Percentiles rank a stretch among this genome's conserved stretches.
Evolutionary conservation across 441 rosid genomes (phyloP).

Genomic region (Gossypium davidsonii): DNA sequence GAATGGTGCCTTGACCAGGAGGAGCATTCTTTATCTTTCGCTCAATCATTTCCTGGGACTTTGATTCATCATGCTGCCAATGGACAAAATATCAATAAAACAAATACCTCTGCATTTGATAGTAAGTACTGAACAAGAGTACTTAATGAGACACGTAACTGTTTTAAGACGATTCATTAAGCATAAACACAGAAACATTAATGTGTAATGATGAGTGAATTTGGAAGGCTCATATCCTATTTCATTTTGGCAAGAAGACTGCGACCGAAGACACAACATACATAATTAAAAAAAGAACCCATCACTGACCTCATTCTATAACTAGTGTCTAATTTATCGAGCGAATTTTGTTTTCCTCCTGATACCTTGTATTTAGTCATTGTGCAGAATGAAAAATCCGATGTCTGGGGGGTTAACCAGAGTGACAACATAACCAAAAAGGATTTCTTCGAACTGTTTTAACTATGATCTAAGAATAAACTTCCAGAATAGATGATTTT

Average conservation of each 20-base stretch:
- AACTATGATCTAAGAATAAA: background rate
- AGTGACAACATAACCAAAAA: background rate
- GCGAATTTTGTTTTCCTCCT: background rate
- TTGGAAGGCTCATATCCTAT: background rate
- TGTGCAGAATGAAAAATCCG: background rate
- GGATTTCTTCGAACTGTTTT: background rate
- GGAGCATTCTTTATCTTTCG: slow-evolving; percentile 80
- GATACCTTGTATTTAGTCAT: background rate
- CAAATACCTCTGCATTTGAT: background rate
- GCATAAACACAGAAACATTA: background rate
- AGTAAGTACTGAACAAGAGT: background rate
- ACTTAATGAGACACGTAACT: background rate
- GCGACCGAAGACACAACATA: background rate
- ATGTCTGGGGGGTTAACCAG: background rate
- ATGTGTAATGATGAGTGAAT: background rate
- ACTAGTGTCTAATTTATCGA: background rate
- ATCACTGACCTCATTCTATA: background rate
- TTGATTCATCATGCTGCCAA: slow-evolving; percentile 65
- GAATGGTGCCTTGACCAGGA: slow-evolving; percentile 63
- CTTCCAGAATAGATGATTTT: background rate
- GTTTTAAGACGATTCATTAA: slow-evolving; percentile 7
- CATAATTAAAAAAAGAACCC: background rate
- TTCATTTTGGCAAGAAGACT: background rate
- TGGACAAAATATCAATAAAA: slow-evolving; percentile 4
- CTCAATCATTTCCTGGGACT: slow-evolving; percentile 83